Evolutionary conservation across 139 green algal genomes (phyloP).

Genomic region (Haematococcus lacustris): DNA sequence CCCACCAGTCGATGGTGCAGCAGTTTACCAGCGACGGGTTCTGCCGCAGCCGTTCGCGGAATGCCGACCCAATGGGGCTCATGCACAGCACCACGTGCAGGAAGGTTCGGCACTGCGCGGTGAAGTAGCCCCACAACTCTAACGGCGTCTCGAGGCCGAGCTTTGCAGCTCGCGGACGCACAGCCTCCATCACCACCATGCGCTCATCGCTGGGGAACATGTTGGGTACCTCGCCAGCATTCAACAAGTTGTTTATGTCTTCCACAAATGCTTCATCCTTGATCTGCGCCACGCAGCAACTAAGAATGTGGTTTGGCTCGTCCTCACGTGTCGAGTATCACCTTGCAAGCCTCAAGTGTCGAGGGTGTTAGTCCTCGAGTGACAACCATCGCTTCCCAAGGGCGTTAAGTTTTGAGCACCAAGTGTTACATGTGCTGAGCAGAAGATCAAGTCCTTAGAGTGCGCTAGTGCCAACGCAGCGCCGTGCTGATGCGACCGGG

Average conservation of each 20-base stretch:
- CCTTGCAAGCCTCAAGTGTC: too few species aligned
- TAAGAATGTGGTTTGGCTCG: too few species aligned
- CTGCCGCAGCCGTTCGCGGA: constrained; percentile 59
- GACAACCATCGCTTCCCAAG: too few species aligned
- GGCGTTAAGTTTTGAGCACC: not conserved
- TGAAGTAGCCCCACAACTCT: constrained; percentile 69
- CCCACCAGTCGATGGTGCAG: constrained; percentile 71
- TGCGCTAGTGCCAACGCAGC: not conserved
- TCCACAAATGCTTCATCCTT: constrained; percentile 72
- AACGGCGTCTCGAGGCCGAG: constrained; percentile 60
- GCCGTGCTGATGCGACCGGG: not conserved
- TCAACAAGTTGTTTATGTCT: constrained; percentile 81
- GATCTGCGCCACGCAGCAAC: constrained; percentile 42
- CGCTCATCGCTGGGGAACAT: constrained; percentile 63
- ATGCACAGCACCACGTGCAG: constrained; percentile 70
- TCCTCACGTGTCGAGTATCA: too few species aligned
- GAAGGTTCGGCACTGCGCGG: constrained; percentile 36
- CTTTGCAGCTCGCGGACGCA: constrained; percentile 49
- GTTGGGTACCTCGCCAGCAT: constrained; percentile 70
- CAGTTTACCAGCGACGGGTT: constrained; percentile 77
- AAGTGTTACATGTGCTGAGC: not conserved
- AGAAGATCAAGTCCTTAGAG: not conserved
- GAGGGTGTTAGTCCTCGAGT: too few species aligned
- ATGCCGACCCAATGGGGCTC: constrained; percentile 58
- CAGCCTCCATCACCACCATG: constrained; percentile 48